These are phyloP conservation scores for Linnemannia exigua DNA, from an alignment of 192 early-diverging fungal species.

Conservation along the genomic window DNA sequence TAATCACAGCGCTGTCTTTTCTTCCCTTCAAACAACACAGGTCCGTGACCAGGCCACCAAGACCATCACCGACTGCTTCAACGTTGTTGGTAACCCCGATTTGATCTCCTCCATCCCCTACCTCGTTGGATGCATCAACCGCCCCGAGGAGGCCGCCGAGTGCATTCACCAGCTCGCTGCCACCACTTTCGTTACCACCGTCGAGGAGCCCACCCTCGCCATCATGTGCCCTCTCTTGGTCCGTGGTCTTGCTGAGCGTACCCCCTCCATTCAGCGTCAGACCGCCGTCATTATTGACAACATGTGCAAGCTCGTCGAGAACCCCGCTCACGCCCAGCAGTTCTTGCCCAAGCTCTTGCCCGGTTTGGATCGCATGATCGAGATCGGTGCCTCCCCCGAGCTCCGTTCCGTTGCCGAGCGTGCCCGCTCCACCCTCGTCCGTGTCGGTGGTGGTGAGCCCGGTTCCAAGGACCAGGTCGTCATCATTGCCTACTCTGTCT, in stretches of 20 bases:
- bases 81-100: slow-evolving; percentile 84
- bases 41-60: slow-evolving; percentile 66
- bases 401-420: slow-evolving; percentile 78
- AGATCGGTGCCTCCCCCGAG: slow-evolving; percentile 84
- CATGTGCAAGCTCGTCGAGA: slow-evolving; percentile 91
- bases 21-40: background rate
- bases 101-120: slow-evolving; percentile 82
- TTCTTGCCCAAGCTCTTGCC: slow-evolving; percentile 86
- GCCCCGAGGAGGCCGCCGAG: slow-evolving; percentile 84
- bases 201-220: slow-evolving; percentile 82
- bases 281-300: slow-evolving; percentile 89
- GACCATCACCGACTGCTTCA: slow-evolving; percentile 78
- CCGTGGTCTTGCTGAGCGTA: slow-evolving; percentile 80
- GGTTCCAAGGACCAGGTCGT: slow-evolving; percentile 65
- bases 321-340: slow-evolving; percentile 82
- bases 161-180: slow-evolving; percentile 83
- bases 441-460: slow-evolving; percentile 71
- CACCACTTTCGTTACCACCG: slow-evolving; percentile 85
- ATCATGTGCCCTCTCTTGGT: slow-evolving; percentile 84
- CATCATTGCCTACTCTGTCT: slow-evolving; percentile 64
- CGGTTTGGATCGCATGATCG: slow-evolving; percentile 81
- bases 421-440: slow-evolving; percentile 76
- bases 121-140: slow-evolving; percentile 80
- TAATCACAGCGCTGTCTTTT: no score
- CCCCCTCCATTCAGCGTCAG: slow-evolving; percentile 80